Percentiles rank a stretch among this genome's conserved stretches.
Conservation (phyloP, 169 alveolate genomes). For the Cryptosporidium ubiquitum region DNA sequence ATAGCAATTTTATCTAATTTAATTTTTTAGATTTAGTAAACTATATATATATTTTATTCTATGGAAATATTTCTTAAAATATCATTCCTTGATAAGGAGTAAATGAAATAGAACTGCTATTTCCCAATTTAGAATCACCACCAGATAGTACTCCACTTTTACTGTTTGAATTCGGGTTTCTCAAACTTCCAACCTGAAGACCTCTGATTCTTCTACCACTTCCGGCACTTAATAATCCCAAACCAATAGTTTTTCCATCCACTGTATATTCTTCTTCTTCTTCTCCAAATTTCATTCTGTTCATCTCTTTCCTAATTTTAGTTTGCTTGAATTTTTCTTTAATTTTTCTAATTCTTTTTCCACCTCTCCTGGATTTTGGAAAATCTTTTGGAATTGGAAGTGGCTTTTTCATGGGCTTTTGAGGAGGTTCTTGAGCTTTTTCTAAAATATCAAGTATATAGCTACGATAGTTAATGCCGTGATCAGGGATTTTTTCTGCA, state of each 20-base stretch:
- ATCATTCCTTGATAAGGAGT: constrained; percentile 74
- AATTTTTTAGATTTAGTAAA: background rate
- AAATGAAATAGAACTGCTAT: constrained; percentile 34
- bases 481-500: constrained; percentile 78
- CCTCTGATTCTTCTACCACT: constrained; percentile 1
- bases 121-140: constrained; percentile 11
- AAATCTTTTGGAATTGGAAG: constrained; percentile 89
- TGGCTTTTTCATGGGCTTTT: constrained; percentile 86
- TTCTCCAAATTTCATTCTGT: constrained; percentile 86
- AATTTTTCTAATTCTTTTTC: constrained; percentile 84
- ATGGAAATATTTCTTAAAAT: background rate
- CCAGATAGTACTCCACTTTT: background rate
- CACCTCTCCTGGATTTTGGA: constrained; percentile 86
- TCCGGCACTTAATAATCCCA: constrained; percentile 25
- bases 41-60: too few relatives aligned
- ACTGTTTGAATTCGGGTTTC: background rate
- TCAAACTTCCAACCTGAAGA: background rate
- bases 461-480: constrained; percentile 78
- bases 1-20: too few relatives aligned
- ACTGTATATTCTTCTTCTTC: constrained; percentile 86
- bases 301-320: constrained; percentile 84
- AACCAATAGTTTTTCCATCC: constrained; percentile 62
- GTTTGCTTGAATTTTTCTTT: constrained; percentile 87
- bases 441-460: background rate
- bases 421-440: constrained; percentile 85